These are phyloP conservation scores for Canavalia gladiata DNA, from an alignment of 306 rosid genomes.

Conservation along the genomic window DNA sequence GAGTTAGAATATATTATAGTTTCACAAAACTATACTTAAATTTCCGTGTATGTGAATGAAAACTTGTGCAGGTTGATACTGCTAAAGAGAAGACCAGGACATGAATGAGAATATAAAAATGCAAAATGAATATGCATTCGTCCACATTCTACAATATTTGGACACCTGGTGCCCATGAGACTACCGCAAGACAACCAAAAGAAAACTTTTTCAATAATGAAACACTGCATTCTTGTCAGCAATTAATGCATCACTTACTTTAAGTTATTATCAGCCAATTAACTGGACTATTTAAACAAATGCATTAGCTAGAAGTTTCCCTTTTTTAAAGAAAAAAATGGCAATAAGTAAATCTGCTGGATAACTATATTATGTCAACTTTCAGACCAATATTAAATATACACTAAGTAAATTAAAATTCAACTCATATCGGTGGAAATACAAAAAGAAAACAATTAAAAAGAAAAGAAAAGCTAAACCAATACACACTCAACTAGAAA, in stretches of 20 bases:
- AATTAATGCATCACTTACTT: background rate
- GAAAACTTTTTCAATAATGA: background rate
- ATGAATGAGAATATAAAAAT: slow-evolving; percentile 9
- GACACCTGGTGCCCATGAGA: background rate
- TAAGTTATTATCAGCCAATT: background rate
- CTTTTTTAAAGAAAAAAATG: background rate
- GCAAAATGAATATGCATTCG: background rate
- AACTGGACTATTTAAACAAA: too few relatives aligned
- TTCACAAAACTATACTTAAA: background rate
- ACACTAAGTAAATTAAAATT: background rate
- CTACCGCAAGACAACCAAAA: slow-evolving; percentile 6
- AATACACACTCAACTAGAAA: slow-evolving; percentile 3
- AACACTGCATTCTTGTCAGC: background rate
- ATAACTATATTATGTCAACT: background rate
- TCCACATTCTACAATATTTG: background rate
- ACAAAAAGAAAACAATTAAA: background rate
- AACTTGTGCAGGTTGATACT: background rate
- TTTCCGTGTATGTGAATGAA: background rate
- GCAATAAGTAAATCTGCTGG: background rate
- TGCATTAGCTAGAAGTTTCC: too few relatives aligned
- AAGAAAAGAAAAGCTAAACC: background rate
- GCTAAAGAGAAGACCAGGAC: background rate
- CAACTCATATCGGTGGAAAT: background rate
- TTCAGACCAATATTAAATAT: background rate
- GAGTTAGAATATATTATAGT: background rate